These are phyloP conservation scores for Metarhizium anisopliae DNA, from an alignment of 2,329 filamentous ascomycete species.

Conservation along the genomic window DNA sequence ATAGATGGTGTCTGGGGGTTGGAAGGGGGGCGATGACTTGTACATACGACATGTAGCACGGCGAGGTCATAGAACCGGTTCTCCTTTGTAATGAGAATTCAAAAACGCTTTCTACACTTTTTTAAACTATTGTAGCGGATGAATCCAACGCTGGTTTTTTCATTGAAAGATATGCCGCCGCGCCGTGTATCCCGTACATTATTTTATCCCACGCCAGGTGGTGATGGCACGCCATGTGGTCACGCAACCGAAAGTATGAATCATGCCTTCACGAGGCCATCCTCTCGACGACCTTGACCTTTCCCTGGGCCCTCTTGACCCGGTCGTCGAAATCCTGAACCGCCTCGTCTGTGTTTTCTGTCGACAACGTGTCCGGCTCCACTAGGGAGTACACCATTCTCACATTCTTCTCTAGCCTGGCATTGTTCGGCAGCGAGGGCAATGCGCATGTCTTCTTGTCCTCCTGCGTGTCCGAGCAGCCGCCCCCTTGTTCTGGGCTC, in stretches of 20 bases:
- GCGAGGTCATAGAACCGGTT: neutral
- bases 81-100: neutral
- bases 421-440: constrained; percentile 42
- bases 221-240: no score
- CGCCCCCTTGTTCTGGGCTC: constrained; percentile 2
- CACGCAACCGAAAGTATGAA: no score
- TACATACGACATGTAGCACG: constrained; percentile 12
- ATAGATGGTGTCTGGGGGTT: constrained; percentile 21
- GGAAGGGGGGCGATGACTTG: constrained; percentile 13
- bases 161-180: no score
- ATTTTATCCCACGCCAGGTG: no score
- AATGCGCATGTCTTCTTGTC: constrained; percentile 16
- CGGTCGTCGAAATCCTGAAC: constrained; percentile 90
- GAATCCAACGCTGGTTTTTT: no score
- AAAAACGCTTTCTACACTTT: neutral
- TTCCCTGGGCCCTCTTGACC: constrained; percentile 72
- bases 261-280: constrained; percentile 34
- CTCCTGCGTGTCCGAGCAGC: neutral
- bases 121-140: neutral
- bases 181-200: no score
- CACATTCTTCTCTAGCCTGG: constrained; percentile 69
- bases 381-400: constrained; percentile 66
- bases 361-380: constrained; percentile 68
- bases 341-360: constrained; percentile 76
- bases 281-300: constrained; percentile 76